These are phyloP conservation scores for Arctium minus DNA, from an alignment of 129 eudicot species.

Conservation along the genomic window DNA sequence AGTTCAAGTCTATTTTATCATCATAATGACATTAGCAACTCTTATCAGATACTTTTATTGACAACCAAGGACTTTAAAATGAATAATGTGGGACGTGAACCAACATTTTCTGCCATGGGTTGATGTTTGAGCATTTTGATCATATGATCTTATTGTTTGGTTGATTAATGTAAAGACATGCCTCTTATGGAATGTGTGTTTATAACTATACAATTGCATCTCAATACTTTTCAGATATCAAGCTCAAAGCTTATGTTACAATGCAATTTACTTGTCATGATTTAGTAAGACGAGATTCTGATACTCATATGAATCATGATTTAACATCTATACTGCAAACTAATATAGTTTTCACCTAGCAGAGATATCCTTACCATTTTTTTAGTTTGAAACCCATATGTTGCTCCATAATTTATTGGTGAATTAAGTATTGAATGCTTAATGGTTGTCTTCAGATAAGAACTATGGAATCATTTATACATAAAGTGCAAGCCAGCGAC, in stretches of 20 bases:
- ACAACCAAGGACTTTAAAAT: background rate
- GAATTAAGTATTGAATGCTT: background rate
- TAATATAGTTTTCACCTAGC: background rate
- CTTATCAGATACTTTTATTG: background rate
- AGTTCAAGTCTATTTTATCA: background rate
- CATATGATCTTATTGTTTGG: background rate
- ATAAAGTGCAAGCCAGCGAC: too few relatives aligned
- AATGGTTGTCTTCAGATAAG: background rate
- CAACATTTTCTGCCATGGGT: constrained; percentile 14
- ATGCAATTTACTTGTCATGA: background rate
- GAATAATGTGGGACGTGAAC: background rate
- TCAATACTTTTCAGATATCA: background rate
- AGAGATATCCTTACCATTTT: background rate
- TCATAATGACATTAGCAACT: background rate
- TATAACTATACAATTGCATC: constrained; percentile 1
- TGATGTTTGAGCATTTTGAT: background rate
- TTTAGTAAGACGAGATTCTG: background rate
- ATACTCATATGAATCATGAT: background rate
- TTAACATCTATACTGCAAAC: background rate
- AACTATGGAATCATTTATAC: background rate
- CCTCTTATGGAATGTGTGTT: background rate
- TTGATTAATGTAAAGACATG: background rate
- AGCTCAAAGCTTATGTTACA: background rate
- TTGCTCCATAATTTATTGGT: background rate
- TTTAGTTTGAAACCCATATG: background rate